Conservation (phyloP, 805 yeast genomes). For the Starmerella floris region DNA sequence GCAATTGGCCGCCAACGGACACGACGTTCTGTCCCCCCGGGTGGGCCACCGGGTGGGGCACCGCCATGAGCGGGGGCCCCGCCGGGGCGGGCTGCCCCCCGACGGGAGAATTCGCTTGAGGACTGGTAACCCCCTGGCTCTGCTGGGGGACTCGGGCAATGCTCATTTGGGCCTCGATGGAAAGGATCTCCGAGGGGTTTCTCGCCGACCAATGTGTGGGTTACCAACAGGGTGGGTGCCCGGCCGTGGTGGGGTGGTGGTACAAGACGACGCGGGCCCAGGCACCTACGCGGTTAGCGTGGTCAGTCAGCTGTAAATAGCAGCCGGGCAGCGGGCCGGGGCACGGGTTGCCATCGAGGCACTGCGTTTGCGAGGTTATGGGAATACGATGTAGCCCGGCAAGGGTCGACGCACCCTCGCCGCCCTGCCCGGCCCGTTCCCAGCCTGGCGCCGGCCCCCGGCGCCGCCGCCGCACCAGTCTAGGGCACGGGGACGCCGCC, state of each 20-base stretch:
- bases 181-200: no score
- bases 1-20: background rate
- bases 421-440: background rate
- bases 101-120: constrained; percentile 4
- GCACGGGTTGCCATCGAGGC: background rate
- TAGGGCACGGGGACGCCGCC: background rate
- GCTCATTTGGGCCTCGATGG: constrained; percentile 3
- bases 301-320: background rate
- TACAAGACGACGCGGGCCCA: background rate
- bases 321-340: background rate
- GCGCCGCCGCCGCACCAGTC: background rate
- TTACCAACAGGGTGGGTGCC: background rate
- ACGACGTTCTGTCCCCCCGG: background rate
- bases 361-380: background rate
- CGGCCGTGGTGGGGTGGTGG: background rate
- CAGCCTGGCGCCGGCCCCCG: background rate
- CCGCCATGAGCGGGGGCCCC: constrained; percentile 1
- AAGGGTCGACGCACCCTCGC: background rate
- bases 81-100: constrained; percentile 2
- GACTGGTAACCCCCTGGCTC: constrained; percentile 2
- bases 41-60: constrained; percentile 1
- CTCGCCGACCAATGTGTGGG: no score
- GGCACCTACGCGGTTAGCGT: background rate
- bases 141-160: constrained; percentile 5
- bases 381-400: background rate